Evolutionary conservation across 768 basidiomycete genomes (phyloP).

Genomic region (Kwoniella sp.): DNA sequence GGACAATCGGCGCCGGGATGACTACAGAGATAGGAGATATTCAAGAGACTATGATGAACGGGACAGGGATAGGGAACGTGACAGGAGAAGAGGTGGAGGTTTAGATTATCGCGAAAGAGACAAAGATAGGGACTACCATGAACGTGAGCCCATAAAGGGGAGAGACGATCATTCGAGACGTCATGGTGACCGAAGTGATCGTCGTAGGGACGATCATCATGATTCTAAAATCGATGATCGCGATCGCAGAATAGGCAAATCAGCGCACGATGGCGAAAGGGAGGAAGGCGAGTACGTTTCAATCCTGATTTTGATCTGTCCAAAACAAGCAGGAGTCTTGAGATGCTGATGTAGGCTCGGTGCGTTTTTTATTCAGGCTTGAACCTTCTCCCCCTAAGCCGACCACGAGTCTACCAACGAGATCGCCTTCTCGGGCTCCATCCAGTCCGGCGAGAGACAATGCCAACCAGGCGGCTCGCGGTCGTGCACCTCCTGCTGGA

Average conservation of each 20-base stretch:
- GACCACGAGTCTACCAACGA: constrained; percentile 25
- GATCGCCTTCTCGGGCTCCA: constrained; percentile 20
- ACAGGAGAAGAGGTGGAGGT: constrained; percentile 57
- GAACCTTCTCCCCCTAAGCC: constrained; percentile 36
- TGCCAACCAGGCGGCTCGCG: constrained; percentile 47
- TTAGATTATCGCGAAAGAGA: constrained; percentile 40
- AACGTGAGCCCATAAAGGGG: constrained; percentile 36
- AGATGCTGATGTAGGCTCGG: constrained; percentile 37
- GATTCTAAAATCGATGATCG: constrained; percentile 57
- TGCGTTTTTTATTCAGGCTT: constrained; percentile 19
- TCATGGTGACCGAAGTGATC: constrained; percentile 42
- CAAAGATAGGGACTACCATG: constrained; percentile 23
- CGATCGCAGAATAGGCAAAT: neutral
- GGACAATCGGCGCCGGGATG: constrained; percentile 22
- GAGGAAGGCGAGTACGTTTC: constrained; percentile 70
- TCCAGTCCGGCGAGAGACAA: neutral
- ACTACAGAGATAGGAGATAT: constrained; percentile 25
- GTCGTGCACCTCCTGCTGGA: constrained; percentile 57
- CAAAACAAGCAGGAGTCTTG: constrained; percentile 60
- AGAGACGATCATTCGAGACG: constrained; percentile 28
- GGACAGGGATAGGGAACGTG: constrained; percentile 45
- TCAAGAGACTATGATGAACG: constrained; percentile 45
- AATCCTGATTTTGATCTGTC: neutral
- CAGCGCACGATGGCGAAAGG: constrained; percentile 67
- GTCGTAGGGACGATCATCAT: constrained; percentile 32